These are phyloP conservation scores for Neocucurbitaria cava DNA, from an alignment of 2,329 filamentous ascomycete genomes.

Conservation along the genomic window DNA sequence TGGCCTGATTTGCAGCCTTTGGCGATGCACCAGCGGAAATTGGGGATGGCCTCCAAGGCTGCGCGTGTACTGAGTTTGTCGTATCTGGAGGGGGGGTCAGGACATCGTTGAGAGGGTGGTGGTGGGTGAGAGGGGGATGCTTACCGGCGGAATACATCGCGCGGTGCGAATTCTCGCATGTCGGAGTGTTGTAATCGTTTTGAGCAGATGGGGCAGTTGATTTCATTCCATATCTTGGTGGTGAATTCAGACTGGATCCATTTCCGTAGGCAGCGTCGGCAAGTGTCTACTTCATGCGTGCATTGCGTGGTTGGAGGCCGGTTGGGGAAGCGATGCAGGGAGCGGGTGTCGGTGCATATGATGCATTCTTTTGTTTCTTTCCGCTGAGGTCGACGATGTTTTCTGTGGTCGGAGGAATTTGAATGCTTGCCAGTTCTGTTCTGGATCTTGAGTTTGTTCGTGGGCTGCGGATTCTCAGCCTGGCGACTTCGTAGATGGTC, in stretches of 20 bases:
- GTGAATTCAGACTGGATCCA: constrained; percentile 51
- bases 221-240: constrained; percentile 53
- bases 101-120: not conserved
- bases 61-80: constrained; percentile 54
- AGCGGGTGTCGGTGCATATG: constrained; percentile 44
- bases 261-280: constrained; percentile 45
- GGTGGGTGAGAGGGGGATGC: not conserved
- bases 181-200: constrained; percentile 53
- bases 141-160: constrained; percentile 54
- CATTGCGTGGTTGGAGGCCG: constrained; percentile 44
- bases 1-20: constrained; percentile 61
- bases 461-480: not conserved
- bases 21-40: constrained; percentile 62
- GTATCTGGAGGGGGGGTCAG: constrained; percentile 30
- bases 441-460: not conserved
- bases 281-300: constrained; percentile 43
- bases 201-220: constrained; percentile 60
- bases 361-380: constrained; percentile 32
- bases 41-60: constrained; percentile 52
- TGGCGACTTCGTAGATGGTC: not conserved
- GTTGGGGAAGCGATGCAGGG: constrained; percentile 39
- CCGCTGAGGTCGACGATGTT: not conserved
- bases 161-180: constrained; percentile 55
- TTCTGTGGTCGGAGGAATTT: not conserved
- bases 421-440: not conserved